phyloP scores from a whole-genome alignment of 345 rosid genomes.

The Nasturtium officinale region DNA sequence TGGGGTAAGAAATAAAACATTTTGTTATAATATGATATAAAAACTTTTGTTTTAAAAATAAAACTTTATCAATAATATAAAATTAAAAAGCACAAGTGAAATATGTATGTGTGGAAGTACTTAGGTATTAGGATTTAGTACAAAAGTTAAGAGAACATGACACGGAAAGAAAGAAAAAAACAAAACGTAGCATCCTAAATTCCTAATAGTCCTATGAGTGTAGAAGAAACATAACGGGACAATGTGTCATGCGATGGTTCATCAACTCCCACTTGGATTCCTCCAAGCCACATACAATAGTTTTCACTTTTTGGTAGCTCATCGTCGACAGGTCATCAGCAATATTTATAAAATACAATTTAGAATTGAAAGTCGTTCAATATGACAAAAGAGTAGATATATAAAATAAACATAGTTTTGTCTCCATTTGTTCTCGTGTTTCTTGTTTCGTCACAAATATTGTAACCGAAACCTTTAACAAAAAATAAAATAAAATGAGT shows the following conservation, averaged over 20 bases:
- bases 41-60: background rate
- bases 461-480: background rate
- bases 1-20: background rate
- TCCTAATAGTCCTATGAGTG: constrained; percentile 15
- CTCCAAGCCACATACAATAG: constrained; percentile 59
- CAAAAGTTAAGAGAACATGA: constrained; percentile 26
- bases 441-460: constrained; percentile 18
- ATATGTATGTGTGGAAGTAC: background rate
- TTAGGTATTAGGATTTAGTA: background rate
- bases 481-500: no score
- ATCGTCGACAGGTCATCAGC: constrained; percentile 35
- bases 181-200: constrained; percentile 36
- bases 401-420: no score
- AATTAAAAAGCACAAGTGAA: background rate
- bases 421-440: constrained; percentile 25
- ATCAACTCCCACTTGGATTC: constrained; percentile 81
- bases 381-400: constrained; percentile 23
- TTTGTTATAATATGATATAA: no score
- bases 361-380: constrained; percentile 38
- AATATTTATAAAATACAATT: constrained; percentile 39
- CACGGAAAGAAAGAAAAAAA: background rate
- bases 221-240: constrained; percentile 32
- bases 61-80: background rate
- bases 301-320: constrained; percentile 18
- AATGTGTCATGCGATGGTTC: constrained; percentile 51